Evolutionary conservation across 176 grass and related monocot species (phyloP), one percentile per base, ranked within the genome.

Genomic region (Chloris gayana): DNA sequence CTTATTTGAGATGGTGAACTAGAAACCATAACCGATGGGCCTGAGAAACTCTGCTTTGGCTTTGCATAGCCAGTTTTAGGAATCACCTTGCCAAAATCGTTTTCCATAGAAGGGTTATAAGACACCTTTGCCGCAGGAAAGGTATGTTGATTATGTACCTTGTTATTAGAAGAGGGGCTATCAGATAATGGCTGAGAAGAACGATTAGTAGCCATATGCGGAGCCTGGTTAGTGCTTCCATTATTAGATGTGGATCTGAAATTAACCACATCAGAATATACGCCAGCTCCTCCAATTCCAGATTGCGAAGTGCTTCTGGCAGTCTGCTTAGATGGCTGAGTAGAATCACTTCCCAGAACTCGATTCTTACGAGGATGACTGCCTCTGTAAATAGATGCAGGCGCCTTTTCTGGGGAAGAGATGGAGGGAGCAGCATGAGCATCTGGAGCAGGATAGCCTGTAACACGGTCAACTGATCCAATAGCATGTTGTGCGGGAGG

Each of bases 191-290:
- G 53, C 47, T 86, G 73, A 76, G 22, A 63, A 90, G 85, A 88
- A 89, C 83, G 64, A 38, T 85, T 67, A 31, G 82, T 38, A 67
- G 47, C 73, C 25, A 33, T 84, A 51, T 76, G 49, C 15, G 83
- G 72, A 85, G 64, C 42, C 50, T 81, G 57, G 66, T 77, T 54
- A 45, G 27, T 30, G 53, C 77, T 33, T 81, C 77, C 85, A 84
- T 90, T 75, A 68, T 89, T 83, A 12, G 78, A 82, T 39, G 63
- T 24, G 50, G 85, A 17, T 31, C 24, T 94, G 35, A 71, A 35
- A 81, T 74, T 90, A 74, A 80, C 88, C 70, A 87, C 44, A 33
- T 94, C 91, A 77, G 89, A 70, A 72, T 84, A 88, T 61, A 83
- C 87, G 38, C 79, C 85, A 82, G 82, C 71, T 70, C 78, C 86